Evolutionary conservation across 2,329 filamentous ascomycete species (phyloP).

Genomic region (Paecilomyces niveus): DNA sequence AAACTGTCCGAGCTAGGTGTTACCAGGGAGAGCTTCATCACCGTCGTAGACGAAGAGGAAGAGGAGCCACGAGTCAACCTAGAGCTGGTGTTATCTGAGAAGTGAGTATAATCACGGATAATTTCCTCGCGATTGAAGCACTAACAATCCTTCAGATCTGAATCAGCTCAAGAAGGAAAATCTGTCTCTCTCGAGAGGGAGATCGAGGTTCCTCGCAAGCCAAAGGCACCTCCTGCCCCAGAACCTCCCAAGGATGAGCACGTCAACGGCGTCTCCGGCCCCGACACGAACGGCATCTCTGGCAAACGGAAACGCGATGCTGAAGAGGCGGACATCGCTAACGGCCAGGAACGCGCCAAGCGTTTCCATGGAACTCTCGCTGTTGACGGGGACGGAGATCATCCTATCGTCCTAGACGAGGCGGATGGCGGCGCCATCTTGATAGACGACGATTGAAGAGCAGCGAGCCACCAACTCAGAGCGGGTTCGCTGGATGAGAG

Average conservation of each 20-base stretch:
- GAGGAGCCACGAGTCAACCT: constrained; percentile 65
- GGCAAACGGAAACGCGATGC: constrained; percentile 41
- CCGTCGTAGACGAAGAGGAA: constrained; percentile 75
- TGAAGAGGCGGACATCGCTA: constrained; percentile 31
- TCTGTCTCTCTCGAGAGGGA: constrained; percentile 33
- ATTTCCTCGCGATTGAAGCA: not conserved
- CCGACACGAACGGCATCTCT: constrained; percentile 8
- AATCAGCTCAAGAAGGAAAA: constrained; percentile 29
- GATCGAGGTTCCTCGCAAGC: constrained; percentile 42
- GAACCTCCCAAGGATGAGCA: constrained; percentile 25
- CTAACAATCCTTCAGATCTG: constrained; percentile 16
- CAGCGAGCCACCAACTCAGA: not conserved
- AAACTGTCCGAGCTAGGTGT: constrained; percentile 73
- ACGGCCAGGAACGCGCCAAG: constrained; percentile 36
- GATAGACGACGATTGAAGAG: constrained; percentile 55
- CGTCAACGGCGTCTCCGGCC: constrained; percentile 14
- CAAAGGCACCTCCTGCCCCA: constrained; percentile 24
- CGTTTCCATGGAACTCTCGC: constrained; percentile 26
- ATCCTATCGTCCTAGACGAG: constrained; percentile 42
- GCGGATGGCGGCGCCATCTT: constrained; percentile 55
- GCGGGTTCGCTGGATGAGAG: not conserved
- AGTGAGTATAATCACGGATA: constrained; percentile 13
- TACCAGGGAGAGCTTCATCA: constrained; percentile 66
- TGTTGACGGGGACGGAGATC: constrained; percentile 34
- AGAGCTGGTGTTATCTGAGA: constrained; percentile 49